Evolutionary conservation across 106 monocot species (phyloP), one percentile per base, ranked within the genome.

Genomic region (Dendrobium officinale): DNA sequence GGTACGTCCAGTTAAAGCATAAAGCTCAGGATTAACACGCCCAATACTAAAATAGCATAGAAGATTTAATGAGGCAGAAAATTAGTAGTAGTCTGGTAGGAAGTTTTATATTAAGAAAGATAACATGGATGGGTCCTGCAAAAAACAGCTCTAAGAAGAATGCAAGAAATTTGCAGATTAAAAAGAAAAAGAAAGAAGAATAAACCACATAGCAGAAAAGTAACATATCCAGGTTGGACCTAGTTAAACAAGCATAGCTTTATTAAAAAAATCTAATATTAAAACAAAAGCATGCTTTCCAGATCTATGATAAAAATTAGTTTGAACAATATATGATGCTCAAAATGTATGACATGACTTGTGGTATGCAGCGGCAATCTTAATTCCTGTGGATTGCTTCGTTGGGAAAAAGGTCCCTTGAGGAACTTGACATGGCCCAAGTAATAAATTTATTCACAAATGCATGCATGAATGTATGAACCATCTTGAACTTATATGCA

Each of bases 1-100:
- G 42, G 95, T 90, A 55, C 91, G 87, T 77, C 85, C 87, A 90
- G 82, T 91, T 79, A 99, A 80, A 75, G 99, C 99, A 90, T 95
- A 99, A 16, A 99, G 68, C 75, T 95, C 99, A 76, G 82, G 83
- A 84, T 95, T 95, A 24, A 99, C 91, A 82, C 86, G 91, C 13
- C 99, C 99, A 84, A 99, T 93, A 87, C 99, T 99, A 84, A 72
- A 84, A 67, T 49, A 78, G 61, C 41, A 86, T 3, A 73, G 80
- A 42, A 5, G 7, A 20, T 43, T 70, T 15, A 74, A 74, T 70
- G 70, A 37, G 70, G 13, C 9, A 1, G 10, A 61, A 74, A 42
- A 2, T 74, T 43, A 74, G 42, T 43, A 43, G 51, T 51, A 15
- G 37, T 37, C 31, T 16, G 33, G 70, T 37, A 10, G 7, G n/a